Evolutionary conservation across 2,329 filamentous ascomycete genomes (phyloP), one percentile per base, ranked within the genome.

Genomic region (Trichoderma gracile): DNA sequence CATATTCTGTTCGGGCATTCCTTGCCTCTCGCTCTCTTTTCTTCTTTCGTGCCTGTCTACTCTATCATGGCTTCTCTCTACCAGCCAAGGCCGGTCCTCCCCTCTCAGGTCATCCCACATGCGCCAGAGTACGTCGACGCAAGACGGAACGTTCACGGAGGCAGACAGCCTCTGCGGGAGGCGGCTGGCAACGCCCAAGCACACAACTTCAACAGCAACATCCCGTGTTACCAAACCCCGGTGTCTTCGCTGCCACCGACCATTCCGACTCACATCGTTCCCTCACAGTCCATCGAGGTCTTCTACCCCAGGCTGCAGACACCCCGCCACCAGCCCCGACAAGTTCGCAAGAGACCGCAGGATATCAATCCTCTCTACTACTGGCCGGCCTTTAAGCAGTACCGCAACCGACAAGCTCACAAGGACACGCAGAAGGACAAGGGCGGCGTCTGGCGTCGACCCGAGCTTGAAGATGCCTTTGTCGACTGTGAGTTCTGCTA

Each of bases 401-500:
- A 90, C 74, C 83, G 87, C 69, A 83, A 83, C 72, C 84, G 87
- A 73, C 86, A 89, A 74, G 82, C 81, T 67, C 84, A 87, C 74
- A 88, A 88, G 73, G 84, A 86, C 65, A 81, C 82, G 65, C 77
- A 78, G 65, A 85, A 87, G 69, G 82, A 85, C 68, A 85, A 87
- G 70, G 78, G 74, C 84, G 87, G 87, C 79, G 87, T 61, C 45
- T 78, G 77, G 77, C 73, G 77, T 49, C 74, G 76, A 43, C 80
- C 86, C 3, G 81, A 85, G 68, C 79, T 89, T 9, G 87, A 90
- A 72, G 81, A 85, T 78, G 84, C 86, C 40, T 90, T 90, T 71
- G 81, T 89, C 66, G 87, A 90, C 76, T 85, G 87, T 89, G 76
- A 77, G 82, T 50, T 6, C 52, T 54, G 12, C 60, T 6, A 10